phyloP scores from a whole-genome alignment of 2,329 filamentous ascomycete genomes.

The Colletotrichum sp. region DNA sequence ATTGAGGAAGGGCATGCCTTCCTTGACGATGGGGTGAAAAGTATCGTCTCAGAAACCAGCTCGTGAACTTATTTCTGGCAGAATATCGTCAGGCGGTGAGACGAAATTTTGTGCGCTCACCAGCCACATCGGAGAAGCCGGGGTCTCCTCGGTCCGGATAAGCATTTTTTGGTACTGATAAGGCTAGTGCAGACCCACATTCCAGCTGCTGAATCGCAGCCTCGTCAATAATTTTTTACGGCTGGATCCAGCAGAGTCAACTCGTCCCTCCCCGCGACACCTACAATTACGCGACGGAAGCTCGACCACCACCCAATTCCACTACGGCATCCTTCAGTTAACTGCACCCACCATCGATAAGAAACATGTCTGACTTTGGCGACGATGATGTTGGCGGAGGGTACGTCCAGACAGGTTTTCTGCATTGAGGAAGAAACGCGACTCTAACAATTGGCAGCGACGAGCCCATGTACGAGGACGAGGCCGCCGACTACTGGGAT shows the following conservation, averaged over 20 bases:
- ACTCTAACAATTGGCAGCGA: conserved; percentile 49
- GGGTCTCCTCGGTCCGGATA: conserved; percentile 17
- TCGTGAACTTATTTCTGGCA: conserved; percentile 17
- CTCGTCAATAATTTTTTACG: conserved; percentile 25
- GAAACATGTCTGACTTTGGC: conserved; percentile 75
- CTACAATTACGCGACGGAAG: background rate
- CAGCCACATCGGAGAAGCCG: background rate
- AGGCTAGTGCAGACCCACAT: conserved; percentile 2
- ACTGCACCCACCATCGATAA: background rate
- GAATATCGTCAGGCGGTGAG: conserved; percentile 12
- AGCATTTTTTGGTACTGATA: conserved; percentile 7
- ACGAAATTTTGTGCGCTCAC: conserved; percentile 17
- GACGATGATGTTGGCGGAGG: conserved; percentile 52
- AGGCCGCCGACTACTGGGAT: conserved; percentile 58
- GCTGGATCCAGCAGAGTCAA: conserved; percentile 2
- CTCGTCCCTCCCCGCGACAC: conserved; percentile 5
- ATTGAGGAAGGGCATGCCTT: conserved; percentile 9
- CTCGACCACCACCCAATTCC: background rate
- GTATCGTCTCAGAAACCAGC: background rate
- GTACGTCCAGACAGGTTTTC: conserved; percentile 5
- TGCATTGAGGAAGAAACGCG: background rate
- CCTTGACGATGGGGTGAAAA: background rate
- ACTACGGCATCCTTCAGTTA: background rate
- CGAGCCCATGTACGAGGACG: conserved; percentile 73
- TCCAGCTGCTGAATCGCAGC: conserved; percentile 13